Evolutionary conservation across 2,329 filamentous ascomycete genomes (phyloP).

Genomic region (Xylaria hypoxylon): DNA sequence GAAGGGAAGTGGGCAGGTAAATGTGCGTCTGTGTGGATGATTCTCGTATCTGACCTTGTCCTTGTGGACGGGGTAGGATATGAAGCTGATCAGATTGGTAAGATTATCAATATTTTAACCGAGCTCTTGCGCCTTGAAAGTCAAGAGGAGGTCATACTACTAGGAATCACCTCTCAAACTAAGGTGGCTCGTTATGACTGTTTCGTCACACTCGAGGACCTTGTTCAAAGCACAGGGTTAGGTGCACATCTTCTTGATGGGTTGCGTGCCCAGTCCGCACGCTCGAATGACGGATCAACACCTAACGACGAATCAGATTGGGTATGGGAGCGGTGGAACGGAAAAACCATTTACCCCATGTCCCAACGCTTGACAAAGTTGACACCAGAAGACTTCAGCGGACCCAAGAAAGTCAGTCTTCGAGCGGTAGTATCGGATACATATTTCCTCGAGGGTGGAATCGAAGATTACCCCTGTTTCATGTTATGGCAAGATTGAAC

Average conservation of each 20-base stretch:
- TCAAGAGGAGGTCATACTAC: neutral
- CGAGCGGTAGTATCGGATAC: neutral
- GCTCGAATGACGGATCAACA: neutral
- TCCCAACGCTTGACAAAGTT: neutral
- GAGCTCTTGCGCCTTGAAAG: neutral
- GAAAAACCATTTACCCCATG: neutral
- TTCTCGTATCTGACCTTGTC: neutral
- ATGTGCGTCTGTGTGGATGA: neutral
- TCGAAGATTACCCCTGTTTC: neutral
- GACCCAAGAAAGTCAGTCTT: neutral
- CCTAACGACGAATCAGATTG: neutral
- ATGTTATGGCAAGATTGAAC: neutral
- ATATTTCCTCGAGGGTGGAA: neutral
- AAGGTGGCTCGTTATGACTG: neutral
- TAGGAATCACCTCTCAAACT: neutral
- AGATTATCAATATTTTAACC: neutral
- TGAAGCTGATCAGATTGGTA: neutral
- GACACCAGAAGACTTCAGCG: neutral
- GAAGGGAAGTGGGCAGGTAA: neutral
- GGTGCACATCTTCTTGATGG: neutral
- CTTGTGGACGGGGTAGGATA: neutral
- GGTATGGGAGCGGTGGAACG: neutral
- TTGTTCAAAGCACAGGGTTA: neutral
- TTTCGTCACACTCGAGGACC: neutral
- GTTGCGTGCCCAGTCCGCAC: too few species aligned